Percentiles rank a stretch among this genome's conserved stretches.
Conservation (phyloP, 1,139 yeast genomes). For the Scheffersomyces titani region DNA sequence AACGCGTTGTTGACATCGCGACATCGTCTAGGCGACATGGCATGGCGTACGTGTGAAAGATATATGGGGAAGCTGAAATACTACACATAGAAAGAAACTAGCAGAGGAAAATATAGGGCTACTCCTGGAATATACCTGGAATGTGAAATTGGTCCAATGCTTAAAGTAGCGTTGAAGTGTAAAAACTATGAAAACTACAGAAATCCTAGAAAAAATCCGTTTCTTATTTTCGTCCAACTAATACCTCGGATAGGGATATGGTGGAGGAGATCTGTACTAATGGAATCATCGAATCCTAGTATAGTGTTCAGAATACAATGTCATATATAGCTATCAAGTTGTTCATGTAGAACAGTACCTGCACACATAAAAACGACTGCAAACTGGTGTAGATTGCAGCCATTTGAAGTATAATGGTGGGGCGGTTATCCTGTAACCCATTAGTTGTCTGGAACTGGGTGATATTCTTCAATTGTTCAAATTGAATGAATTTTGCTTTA, state of each 20-base stretch:
- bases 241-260: too few species aligned
- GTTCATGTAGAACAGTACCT: not conserved
- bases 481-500: too few species aligned
- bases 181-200: too few species aligned
- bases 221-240: too few species aligned
- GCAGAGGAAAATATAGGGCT: not conserved
- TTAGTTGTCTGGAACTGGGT: too few species aligned
- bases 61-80: not conserved
- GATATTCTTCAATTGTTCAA: too few species aligned
- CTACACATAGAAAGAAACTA: not conserved
- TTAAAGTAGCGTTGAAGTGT: too few species aligned
- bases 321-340: not conserved
- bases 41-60: not conserved
- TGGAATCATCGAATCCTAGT: too few species aligned
- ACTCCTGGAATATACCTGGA: too few species aligned
- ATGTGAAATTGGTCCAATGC: too few species aligned
- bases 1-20: not conserved
- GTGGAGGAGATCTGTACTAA: too few species aligned
- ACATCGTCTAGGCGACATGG: not conserved
- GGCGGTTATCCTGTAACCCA: not conserved
- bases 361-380: not conserved
- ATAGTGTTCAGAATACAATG: not conserved
- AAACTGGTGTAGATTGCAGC: not conserved
- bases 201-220: too few species aligned
- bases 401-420: not conserved